Conservation (phyloP, 2,329 filamentous ascomycete species). For the Dendrostoma leiphaemia region DNA sequence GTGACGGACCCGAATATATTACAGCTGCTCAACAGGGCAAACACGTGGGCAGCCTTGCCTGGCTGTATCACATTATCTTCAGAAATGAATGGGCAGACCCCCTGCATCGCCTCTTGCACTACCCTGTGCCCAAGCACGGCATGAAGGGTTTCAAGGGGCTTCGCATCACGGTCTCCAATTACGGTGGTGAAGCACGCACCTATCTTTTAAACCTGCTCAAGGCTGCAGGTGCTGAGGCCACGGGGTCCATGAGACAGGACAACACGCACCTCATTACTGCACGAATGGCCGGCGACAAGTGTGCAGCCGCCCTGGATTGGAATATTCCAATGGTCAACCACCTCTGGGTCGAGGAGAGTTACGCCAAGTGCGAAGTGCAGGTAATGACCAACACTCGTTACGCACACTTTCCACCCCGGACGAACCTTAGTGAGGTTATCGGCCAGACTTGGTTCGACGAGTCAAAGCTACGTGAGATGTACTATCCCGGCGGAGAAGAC, state of each 20-base stretch:
- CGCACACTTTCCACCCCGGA: conserved; percentile 81
- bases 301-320: conserved; percentile 89
- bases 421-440: conserved; percentile 89
- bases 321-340: conserved; percentile 88
- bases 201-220: conserved; percentile 91
- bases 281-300: conserved; percentile 87
- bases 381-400: conserved; percentile 73
- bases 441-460: conserved; percentile 82
- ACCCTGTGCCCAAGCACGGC: conserved; percentile 74
- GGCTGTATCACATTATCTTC: conserved; percentile 90
- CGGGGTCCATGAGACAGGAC: conserved; percentile 90
- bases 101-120: conserved; percentile 79
- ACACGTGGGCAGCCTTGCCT: conserved; percentile 87
- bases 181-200: conserved; percentile 87
- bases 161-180: conserved; percentile 90
- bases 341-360: conserved; percentile 96
- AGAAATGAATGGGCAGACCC: conserved; percentile 88
- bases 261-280: conserved; percentile 96
- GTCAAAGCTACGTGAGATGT: conserved; percentile 58
- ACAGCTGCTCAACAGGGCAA: conserved; percentile 73
- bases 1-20: conserved; percentile 76
- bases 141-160: conserved; percentile 76
- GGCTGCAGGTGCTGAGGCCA: conserved; percentile 83
- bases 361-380: conserved; percentile 80
- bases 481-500: conserved; percentile 62